Base-by-base conservation (phyloP, 2,329 filamentous ascomycete species). In the Chrysoporthe austroafricana region DNA sequence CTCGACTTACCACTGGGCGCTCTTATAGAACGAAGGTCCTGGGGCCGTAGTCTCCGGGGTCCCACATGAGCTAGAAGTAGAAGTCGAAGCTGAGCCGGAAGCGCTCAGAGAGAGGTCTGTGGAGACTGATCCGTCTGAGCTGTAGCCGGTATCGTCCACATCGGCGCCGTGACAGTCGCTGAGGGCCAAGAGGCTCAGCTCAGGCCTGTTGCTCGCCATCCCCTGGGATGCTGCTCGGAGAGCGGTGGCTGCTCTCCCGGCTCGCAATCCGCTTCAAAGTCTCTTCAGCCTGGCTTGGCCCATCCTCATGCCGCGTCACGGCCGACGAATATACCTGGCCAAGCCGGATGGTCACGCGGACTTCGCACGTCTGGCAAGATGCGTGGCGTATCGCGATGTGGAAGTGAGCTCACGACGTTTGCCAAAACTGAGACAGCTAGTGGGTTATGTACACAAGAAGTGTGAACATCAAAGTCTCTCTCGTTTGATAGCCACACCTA, bases 1-100 rank as follows among this genome's bases (percentile, higher is more conserved):
- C 48, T 36, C 26, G 21, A 67, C 72, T 46, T 68, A 79, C 79
- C 81, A 83, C 67, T 82, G 79, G 1, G 79, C 78, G 26, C 73
- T 77, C 69, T 82, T 81, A 72, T 79, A 82, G 70, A 80, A 81
- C 1, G 66, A 68, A 3, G 66, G 50, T 8, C 21, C 32, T 34
- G 43, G 26, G n/a, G n/a, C 21, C 21, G 43, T 13, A 39, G 32
- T 14, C 18, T 54, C n/a, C 18, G 34, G 52, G 26, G 46, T 26
- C 48, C 8, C 61, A 42, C 3, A 18, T 50, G 63, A 59, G 46
- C 46, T 43, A 2, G 36, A 26, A 6, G 32, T 13, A 26, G 18
- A 58, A n/a, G n/a, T 42, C 3, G 63, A 60, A 46, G 50, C 21
- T 42, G 64, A 54, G 42, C 42, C 57, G 46, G 75, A 71, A 32